A percentile compares a stretch with the other conserved stretches of the same genome.
These are phyloP conservation scores for Umbelopsis isabellina DNA, from an alignment of 192 early-diverging fungal species.

Conservation along the genomic window DNA sequence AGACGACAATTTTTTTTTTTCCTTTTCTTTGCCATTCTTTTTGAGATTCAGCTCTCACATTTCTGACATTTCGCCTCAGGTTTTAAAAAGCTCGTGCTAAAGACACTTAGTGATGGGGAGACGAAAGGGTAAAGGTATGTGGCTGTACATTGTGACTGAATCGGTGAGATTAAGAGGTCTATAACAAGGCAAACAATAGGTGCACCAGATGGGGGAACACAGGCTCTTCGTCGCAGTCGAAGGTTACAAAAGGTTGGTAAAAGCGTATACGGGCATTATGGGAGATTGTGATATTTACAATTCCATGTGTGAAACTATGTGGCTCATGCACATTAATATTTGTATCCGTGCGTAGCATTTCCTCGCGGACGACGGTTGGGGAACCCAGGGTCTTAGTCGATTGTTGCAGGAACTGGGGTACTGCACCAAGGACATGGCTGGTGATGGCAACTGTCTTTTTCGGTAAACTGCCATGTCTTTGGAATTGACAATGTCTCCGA, in stretches of 20 bases:
- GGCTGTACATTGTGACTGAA: too few relatives aligned
- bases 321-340: background rate
- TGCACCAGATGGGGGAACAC: slow-evolving; percentile 14
- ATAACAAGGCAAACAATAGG: background rate
- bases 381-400: slow-evolving; percentile 51
- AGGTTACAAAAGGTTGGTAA: slow-evolving; percentile 11
- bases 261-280: too few relatives aligned
- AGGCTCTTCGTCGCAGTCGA: slow-evolving; percentile 15
- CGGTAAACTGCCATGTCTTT: slow-evolving; percentile 40
- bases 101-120: slow-evolving; percentile 5
- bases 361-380: slow-evolving; percentile 41
- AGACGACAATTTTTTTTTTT: background rate
- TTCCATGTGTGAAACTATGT: background rate
- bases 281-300: too few relatives aligned
- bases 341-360: slow-evolving; percentile 8
- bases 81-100: background rate
- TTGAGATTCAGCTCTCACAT: background rate
- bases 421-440: slow-evolving; percentile 68
- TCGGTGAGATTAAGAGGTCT: too few relatives aligned
- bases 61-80: background rate
- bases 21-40: background rate
- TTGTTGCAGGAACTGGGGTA: slow-evolving; percentile 54
- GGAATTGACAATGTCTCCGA: background rate
- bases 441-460: slow-evolving; percentile 77
- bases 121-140: slow-evolving; percentile 19